Percentiles rank a stretch among this genome's conserved stretches.
These are phyloP conservation scores for Candida stauntonica DNA, from an alignment of 805 yeast species.

Conservation along the genomic window DNA sequence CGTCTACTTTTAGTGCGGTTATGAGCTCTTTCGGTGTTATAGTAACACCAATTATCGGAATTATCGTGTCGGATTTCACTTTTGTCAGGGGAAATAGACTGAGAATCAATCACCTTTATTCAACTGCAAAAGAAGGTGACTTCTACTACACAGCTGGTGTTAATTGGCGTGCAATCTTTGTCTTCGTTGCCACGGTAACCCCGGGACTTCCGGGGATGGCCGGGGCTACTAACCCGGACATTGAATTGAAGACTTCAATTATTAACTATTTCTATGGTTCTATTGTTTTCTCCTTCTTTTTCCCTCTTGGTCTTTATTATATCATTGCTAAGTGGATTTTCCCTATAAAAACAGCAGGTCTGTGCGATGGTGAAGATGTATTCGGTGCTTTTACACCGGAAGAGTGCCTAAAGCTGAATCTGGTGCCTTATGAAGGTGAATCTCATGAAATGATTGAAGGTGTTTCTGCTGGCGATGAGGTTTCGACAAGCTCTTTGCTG, in stretches of 20 bases:
- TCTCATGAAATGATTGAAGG: constrained; percentile 7
- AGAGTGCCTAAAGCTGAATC: constrained; percentile 25
- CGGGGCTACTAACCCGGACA: constrained; percentile 26
- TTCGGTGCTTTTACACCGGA: constrained; percentile 28
- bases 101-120: constrained; percentile 33
- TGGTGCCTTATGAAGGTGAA: constrained; percentile 19
- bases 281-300: constrained; percentile 29
- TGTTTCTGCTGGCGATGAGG: too few relatives aligned
- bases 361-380: constrained; percentile 23
- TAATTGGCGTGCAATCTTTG: constrained; percentile 28
- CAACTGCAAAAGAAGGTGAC: constrained; percentile 26
- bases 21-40: constrained; percentile 37
- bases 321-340: constrained; percentile 24
- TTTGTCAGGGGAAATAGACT: constrained; percentile 30
- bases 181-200: constrained; percentile 28
- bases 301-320: constrained; percentile 27
- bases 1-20: constrained; percentile 32
- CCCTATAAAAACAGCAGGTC: constrained; percentile 22
- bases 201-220: constrained; percentile 39
- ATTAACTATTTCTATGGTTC: constrained; percentile 29
- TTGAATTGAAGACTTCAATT: constrained; percentile 23
- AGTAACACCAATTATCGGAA: constrained; percentile 34
- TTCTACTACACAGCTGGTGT: constrained; percentile 31
- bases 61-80: constrained; percentile 34
- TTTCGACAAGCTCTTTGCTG: too few relatives aligned